Base-by-base conservation (phyloP, 768 basidiomycete species). In the Phaffia australis region DNA sequence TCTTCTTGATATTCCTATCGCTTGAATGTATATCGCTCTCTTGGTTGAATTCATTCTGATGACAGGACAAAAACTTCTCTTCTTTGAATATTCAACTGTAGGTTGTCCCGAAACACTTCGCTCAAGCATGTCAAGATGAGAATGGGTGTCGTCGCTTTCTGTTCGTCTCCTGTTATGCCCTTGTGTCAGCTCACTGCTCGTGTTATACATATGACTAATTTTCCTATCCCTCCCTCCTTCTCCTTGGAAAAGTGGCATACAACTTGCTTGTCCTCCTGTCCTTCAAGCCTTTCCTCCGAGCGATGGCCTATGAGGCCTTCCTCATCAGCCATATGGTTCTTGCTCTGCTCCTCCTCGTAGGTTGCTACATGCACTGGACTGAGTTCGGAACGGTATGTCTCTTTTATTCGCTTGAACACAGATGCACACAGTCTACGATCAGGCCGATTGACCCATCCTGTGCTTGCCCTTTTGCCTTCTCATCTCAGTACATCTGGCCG, bases 251-350 rank as follows among this genome's bases (percentile, higher is more conserved):
- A 42, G 52, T n/a, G 21, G 21, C 42, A 7, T 62, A 49, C 56
- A 61, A 25, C 19, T 54, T 67, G n/a, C 27, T 67, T n/a, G 30
- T 56, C 48, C 42, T 29, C 21, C 60, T 67, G 32, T 55, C 60
- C 16, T 11, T 62, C 48, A 67, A 67, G 55, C 52, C 60, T 18
- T 32, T 67, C 55, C 66, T 67, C 29, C 42, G 66, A 29, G 25
- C 27, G 9, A 25, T 62, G 29, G 66, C 60, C 15, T 77, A 76
- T 71, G 76, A 77, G 69, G 71, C 74, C 66, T 77, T 77, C 67
- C 64, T 76, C 9, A 63, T 74, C 48, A 69, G 68, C 30, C 76
- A 77, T 62, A 75, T 77, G 57, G 65, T 71, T 30, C 68, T 75
- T 46, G 74, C 71, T 5, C 69, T 72, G 21, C 52, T 67, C 49